Evolutionary conservation across 1,284 basidiomycete genomes (phyloP), one percentile per base, ranked within the genome.

Genomic region (Rhodotorula sp.): DNA sequence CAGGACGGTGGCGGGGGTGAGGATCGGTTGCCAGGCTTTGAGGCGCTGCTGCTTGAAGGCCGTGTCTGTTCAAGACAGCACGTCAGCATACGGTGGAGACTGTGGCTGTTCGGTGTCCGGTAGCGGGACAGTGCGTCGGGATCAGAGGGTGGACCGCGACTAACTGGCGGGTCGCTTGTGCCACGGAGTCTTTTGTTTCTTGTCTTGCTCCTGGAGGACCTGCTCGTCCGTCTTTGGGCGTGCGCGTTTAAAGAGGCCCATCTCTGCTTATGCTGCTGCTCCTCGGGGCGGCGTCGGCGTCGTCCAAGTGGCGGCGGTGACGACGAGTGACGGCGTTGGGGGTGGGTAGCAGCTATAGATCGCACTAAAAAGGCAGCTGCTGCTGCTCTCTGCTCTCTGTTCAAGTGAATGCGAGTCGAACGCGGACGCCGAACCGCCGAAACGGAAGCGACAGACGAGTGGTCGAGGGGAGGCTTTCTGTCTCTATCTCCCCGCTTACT

Each of bases 11-110:
- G 93, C 93, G 5, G 97, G 97, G 0, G 96, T 98, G 57, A 99
- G 87, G 80, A 99, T 97, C 26, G 97, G 97, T 86, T 99, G 97
- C 97, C 97, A 99, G 79, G 97, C 97, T 57, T 63, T 98, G 80
- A 99, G 87, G 69, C 97, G 91, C 83, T 99, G 97, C 82, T 99
- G 97, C 84, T 97, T 98, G 88, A 98, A 97, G 58, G 96, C 96
- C 64, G 96, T 99, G 83, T 98, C 93, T 87, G 79, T 58, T 18
- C 3, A 23, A 43, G 6, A 34, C 34, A 43, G 8, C 12, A 14
- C 2, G 15, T 8, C 10, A 23, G 21, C 5, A 14, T 20, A 26
- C 26, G 12, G 31, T 21, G 1, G 2, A 2, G 23, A 10, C 20
- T 8, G 10, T 3, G 48, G 21, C 56, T 7, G 14, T 23, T 58